Evolutionary conservation across 1,139 yeast species (phyloP).

Genomic region (Spathaspora sp.): DNA sequence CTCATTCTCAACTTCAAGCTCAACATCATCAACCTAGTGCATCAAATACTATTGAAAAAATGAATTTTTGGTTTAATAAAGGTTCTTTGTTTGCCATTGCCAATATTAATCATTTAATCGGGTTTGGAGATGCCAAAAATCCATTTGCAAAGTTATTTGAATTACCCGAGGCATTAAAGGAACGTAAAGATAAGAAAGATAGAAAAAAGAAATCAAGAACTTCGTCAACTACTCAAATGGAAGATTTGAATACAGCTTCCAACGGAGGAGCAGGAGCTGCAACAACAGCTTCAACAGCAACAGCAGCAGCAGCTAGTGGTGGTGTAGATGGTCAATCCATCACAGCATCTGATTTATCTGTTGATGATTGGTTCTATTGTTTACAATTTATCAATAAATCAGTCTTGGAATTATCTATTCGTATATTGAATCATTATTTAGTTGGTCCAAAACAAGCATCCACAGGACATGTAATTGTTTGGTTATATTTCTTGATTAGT

Average conservation of each 20-base stretch:
- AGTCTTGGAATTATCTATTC: conserved; percentile 62
- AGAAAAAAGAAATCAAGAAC: conserved; percentile 46
- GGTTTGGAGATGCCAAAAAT: conserved; percentile 72
- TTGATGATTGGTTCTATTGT: conserved; percentile 60
- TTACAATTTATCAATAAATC: conserved; percentile 59
- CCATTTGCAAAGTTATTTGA: conserved; percentile 74
- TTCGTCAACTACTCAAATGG: conserved; percentile 16
- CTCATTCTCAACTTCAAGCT: conserved; percentile 22
- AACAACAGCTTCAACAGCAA: conserved; percentile 1
- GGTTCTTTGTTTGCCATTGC: conserved; percentile 74
- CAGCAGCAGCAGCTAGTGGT: conserved; percentile 5
- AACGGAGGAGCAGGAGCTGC: neutral
- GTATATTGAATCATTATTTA: conserved; percentile 63
- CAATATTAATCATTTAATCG: conserved; percentile 69
- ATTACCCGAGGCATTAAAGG: conserved; percentile 68
- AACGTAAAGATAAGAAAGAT: conserved; percentile 70
- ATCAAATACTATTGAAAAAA: conserved; percentile 49
- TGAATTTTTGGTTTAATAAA: conserved; percentile 74
- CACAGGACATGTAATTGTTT: conserved; percentile 66
- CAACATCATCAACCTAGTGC: conserved; percentile 19
- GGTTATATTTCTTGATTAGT: conserved; percentile 67
- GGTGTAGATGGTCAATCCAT: conserved; percentile 32
- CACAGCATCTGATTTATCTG: conserved; percentile 44
- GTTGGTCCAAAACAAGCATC: conserved; percentile 72
- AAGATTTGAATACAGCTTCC: conserved; percentile 8